Evolutionary conservation across 257 asterid species (phyloP).

Genomic region (Nicotiana benthamiana): DNA sequence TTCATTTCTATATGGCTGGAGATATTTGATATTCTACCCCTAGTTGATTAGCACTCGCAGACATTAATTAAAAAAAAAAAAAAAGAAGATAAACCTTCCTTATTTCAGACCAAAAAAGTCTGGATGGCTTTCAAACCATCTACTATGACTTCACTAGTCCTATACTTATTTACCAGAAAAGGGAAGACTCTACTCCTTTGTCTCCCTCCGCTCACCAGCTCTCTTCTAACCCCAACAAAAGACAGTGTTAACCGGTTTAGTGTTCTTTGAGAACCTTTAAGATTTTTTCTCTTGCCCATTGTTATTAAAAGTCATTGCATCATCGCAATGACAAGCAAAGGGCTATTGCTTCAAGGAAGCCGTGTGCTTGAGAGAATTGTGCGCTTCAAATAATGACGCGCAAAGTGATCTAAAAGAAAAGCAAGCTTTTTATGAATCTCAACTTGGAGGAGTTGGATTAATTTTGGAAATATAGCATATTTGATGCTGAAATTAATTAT

Average conservation of each 20-base stretch:
- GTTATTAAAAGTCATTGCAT: background rate
- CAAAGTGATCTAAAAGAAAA: background rate
- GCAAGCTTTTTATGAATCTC: background rate
- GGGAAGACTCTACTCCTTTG: background rate
- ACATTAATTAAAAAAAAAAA: background rate
- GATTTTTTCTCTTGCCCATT: background rate
- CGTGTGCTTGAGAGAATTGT: background rate
- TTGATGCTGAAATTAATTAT: background rate
- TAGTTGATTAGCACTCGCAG: background rate
- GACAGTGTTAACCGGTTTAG: background rate
- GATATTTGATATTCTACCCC: background rate
- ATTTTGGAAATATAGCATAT: background rate
- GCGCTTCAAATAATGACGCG: background rate
- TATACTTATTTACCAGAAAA: background rate
- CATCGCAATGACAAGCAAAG: background rate
- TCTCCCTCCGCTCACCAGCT: background rate
- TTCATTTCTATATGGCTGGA: background rate
- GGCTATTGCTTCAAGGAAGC: background rate
- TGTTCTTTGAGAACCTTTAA: background rate
- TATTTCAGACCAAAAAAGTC: background rate
- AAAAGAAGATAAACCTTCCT: background rate
- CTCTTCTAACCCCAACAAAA: background rate
- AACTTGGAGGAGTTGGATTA: background rate
- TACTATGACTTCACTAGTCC: background rate
- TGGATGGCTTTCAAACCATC: background rate